Conservation (phyloP, 441 rosid genomes). For the Oxalis stricta region DNA sequence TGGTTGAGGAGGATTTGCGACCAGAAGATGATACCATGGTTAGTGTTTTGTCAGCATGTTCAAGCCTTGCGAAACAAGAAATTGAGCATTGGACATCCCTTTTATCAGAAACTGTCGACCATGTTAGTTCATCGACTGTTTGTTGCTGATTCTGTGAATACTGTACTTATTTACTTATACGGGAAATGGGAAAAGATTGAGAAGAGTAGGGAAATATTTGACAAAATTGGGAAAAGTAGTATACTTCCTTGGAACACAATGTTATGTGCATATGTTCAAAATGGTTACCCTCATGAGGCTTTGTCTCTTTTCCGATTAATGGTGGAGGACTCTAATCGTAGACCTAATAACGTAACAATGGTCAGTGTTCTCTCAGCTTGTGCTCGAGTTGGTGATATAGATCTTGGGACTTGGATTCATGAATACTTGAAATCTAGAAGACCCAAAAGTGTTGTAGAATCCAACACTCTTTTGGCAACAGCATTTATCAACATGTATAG, state of each 20-base stretch:
- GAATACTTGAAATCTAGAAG: slow-evolving; percentile 17
- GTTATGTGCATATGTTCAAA: slow-evolving; percentile 27
- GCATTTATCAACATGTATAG: slow-evolving; percentile 32
- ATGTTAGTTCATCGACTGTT: background rate
- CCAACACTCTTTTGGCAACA: slow-evolving; percentile 25
- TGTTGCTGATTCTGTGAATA: slow-evolving; percentile 18
- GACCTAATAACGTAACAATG: slow-evolving; percentile 35
- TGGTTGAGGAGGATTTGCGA: slow-evolving; percentile 15
- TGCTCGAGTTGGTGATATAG: slow-evolving; percentile 31
- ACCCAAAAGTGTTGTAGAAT: slow-evolving; percentile 15
- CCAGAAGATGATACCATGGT: slow-evolving; percentile 24
- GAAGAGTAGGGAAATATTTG: slow-evolving; percentile 20
- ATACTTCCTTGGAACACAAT: slow-evolving; percentile 33
- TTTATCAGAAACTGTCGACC: slow-evolving; percentile 5
- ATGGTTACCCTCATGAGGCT: slow-evolving; percentile 23
- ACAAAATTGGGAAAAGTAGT: slow-evolving; percentile 16
- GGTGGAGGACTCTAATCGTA: slow-evolving; percentile 11
- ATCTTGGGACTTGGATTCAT: slow-evolving; percentile 29
- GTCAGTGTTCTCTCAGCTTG: slow-evolving; percentile 33
- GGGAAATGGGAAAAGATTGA: slow-evolving; percentile 28
- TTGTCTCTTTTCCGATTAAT: slow-evolving; percentile 20
- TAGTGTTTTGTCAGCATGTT: slow-evolving; percentile 26
- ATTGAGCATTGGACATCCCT: slow-evolving; percentile 21
- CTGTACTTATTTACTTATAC: slow-evolving; percentile 19
- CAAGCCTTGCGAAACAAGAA: slow-evolving; percentile 8